These are phyloP conservation scores for Tilletia walkeri DNA, from an alignment of 1,284 basidiomycete species.

Conservation along the genomic window DNA sequence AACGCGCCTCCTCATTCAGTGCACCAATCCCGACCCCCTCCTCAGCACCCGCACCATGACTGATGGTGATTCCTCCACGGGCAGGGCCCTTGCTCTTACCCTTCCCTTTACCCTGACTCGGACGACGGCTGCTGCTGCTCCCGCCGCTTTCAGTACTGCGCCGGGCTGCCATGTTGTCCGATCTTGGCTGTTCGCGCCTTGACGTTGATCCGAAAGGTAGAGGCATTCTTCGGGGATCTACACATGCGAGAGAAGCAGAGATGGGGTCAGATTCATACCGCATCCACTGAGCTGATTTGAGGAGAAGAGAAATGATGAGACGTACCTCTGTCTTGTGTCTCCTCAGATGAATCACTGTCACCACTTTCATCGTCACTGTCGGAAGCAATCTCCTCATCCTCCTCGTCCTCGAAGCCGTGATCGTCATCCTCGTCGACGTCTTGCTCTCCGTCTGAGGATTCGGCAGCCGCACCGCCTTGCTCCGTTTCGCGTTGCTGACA, in stretches of 20 bases:
- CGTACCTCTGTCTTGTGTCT: constrained; percentile 7
- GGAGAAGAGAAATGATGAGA: not conserved
- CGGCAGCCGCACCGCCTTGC: constrained; percentile 55
- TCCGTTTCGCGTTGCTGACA: constrained; percentile 75
- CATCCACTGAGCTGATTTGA: not conserved
- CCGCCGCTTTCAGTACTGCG: constrained; percentile 6
- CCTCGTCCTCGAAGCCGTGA: constrained; percentile 14
- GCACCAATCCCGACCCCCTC: constrained; percentile 66
- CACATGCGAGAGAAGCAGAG: not conserved
- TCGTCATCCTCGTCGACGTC: constrained; percentile 23
- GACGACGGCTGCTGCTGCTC: constrained; percentile 37
- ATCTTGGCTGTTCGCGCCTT: constrained; percentile 59
- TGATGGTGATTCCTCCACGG: constrained; percentile 41
- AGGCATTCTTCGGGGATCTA: constrained; percentile 10
- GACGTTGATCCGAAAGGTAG: constrained; percentile 8
- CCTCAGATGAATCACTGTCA: constrained; percentile 15
- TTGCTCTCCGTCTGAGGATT: constrained; percentile 14
- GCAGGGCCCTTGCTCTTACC: constrained; percentile 57
- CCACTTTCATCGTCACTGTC: constrained; percentile 21
- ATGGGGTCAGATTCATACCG: not conserved
- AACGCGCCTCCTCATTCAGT: constrained; percentile 72
- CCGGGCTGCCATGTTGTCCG: not conserved
- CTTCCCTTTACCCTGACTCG: not conserved
- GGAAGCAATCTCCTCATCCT: constrained; percentile 11
- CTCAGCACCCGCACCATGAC: constrained; percentile 47